Base-by-base conservation (phyloP, 2,329 filamentous ascomycete genomes). In the Hysterium pulicare region DNA sequence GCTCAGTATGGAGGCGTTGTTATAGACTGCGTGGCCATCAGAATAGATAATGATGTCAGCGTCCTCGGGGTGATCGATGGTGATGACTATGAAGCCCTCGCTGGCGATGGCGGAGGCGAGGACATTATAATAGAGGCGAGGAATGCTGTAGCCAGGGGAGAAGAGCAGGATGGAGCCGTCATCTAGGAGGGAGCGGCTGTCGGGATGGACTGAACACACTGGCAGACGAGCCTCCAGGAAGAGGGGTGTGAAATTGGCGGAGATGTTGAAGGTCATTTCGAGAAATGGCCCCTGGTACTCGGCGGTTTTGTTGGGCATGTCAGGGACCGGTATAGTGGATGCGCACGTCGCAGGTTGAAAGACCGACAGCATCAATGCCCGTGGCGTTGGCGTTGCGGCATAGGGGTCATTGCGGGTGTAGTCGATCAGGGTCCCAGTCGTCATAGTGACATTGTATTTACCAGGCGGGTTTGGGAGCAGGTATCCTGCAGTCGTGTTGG, bases 31-130 rank as follows among this genome's bases (percentile, higher is more conserved):
- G 32, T 53, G 44, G 32, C 51, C 73, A 48, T 75, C 60, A 0
- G 73, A 70, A 24, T 73, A 76, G 46, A 73, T 69, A 11, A 78
- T 67, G n/a, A 71, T 58, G 2, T 56, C 46, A 0, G 69, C 61
- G 26, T 77, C 74, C 39, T 69, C 71, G 0, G 73, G 66, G 40
- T 77, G 73, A 43, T 77, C 75, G 21, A 78, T 61, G 1, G 73
- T 64, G 32, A 76, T 60, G 5, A 77, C 71, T 2, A 66, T 61
- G 42, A 69, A 74, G 1, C 74, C 75, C 8, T 67, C 57, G 35
- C 70, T 73, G 0, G 75, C 72, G 3, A 78, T 60, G 2, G 72
- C 66, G 4, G 66, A 64, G 6, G 72, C 69, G 49, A 71, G 59
- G 9, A 63, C 62, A 8, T 57, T 66, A 46, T 76, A 71, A 3